Conservation (phyloP, 2,329 filamentous ascomycete genomes). For the Spiromastix sp. region DNA sequence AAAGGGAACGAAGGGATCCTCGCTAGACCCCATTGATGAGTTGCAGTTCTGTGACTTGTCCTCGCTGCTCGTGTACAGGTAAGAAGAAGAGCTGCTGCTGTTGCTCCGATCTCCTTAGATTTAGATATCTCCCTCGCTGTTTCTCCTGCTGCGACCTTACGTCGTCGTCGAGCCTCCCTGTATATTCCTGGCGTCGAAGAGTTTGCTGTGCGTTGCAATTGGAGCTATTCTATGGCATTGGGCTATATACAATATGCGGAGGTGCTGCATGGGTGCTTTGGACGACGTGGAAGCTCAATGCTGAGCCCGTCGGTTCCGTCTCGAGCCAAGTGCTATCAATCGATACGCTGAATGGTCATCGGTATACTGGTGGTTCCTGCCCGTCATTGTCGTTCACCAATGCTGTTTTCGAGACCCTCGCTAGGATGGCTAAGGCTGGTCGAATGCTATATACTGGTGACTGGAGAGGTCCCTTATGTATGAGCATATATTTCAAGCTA, state of each 20-base stretch:
- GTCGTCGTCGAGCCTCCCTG: background rate
- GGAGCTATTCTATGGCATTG: background rate
- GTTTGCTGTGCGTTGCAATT: background rate
- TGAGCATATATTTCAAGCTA: no score
- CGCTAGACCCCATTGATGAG: background rate
- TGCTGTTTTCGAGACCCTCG: no score
- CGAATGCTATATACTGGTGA: no score
- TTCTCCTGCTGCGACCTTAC: background rate
- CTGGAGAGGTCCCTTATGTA: no score
- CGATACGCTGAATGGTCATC: no score
- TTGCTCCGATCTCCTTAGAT: background rate
- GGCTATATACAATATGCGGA: background rate
- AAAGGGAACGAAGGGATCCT: background rate
- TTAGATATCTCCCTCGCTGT: background rate
- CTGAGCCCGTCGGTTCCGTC: no score
- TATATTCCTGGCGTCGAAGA: background rate
- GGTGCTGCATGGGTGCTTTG: no score
- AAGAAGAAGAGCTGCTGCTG: background rate
- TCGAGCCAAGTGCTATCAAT: no score
- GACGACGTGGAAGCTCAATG: no score
- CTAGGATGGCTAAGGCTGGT: no score
- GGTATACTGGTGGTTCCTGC: no score
- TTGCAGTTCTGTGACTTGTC: background rate
- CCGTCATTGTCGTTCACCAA: no score
- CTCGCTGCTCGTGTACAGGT: conserved; percentile 1